These are phyloP conservation scores for Candida koratica DNA, from an alignment of 805 yeast species.

Conservation along the genomic window DNA sequence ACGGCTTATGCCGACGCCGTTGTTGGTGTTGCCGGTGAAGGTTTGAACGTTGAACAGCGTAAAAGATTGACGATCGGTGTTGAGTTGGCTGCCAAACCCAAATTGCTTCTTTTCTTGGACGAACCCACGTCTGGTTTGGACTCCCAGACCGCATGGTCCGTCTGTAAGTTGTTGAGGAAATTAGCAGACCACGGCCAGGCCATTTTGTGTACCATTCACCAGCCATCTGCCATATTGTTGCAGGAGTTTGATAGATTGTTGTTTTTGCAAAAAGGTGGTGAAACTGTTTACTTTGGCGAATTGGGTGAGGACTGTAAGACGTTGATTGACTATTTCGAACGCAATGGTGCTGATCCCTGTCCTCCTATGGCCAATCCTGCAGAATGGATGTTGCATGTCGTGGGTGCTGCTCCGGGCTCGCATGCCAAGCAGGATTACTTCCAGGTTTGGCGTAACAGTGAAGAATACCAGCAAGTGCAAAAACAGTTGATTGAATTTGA, in stretches of 20 bases:
- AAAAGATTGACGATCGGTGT: conserved; percentile 41
- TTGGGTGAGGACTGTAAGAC: conserved; percentile 61
- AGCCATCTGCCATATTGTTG: conserved; percentile 77
- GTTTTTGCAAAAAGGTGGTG: conserved; percentile 70
- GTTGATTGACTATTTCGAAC: conserved; percentile 64
- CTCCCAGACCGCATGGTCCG: conserved; percentile 43
- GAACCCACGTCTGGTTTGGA: conserved; percentile 45
- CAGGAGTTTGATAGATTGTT: conserved; percentile 73
- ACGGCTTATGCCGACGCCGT: conserved; percentile 68
- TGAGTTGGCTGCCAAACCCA: conserved; percentile 40
- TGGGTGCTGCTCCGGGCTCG: conserved; percentile 80
- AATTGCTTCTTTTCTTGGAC: conserved; percentile 36
- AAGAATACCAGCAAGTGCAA: conserved; percentile 55
- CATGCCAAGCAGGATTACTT: conserved; percentile 68
- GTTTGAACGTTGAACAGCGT: conserved; percentile 40
- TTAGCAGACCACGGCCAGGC: conserved; percentile 41
- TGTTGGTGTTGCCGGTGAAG: conserved; percentile 74
- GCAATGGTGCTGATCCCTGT: conserved; percentile 56
- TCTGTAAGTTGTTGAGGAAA: conserved; percentile 38
- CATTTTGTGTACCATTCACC: conserved; percentile 64
- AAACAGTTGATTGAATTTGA: conserved; percentile 64
- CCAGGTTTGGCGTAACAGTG: conserved; percentile 73
- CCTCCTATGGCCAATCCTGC: conserved; percentile 38
- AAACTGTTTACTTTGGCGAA: conserved; percentile 79
- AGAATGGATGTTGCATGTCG: conserved; percentile 88